A percentile compares a stretch with the other conserved stretches of the same genome.
Evolutionary conservation across 1,284 basidiomycete genomes (phyloP).

Genomic region (Hortiboletus rubellus): DNA sequence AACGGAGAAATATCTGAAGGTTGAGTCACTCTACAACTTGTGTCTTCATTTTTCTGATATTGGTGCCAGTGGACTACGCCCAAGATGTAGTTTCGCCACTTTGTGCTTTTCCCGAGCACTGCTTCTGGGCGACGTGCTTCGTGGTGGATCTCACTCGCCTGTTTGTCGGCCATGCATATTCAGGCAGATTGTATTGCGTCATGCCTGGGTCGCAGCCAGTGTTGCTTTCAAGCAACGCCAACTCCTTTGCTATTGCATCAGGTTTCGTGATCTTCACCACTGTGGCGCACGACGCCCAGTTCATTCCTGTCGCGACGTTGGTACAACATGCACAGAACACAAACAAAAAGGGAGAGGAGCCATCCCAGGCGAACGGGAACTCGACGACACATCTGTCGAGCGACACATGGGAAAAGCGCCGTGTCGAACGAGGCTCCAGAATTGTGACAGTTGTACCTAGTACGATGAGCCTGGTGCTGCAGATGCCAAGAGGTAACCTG

Average conservation of each 20-base stretch:
- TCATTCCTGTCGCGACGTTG: conserved; percentile 54
- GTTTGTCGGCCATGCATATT: conserved; percentile 66
- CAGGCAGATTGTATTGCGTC: conserved; percentile 62
- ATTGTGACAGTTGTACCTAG: conserved; percentile 87
- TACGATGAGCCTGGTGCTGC: conserved; percentile 87
- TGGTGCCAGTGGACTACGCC: conserved; percentile 14
- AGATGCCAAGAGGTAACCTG: conserved; percentile 97
- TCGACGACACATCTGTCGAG: conserved; percentile 34
- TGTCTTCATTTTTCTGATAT: conserved; percentile 15
- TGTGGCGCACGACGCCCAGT: conserved; percentile 79
- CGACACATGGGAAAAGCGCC: conserved; percentile 65
- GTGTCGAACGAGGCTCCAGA: conserved; percentile 83
- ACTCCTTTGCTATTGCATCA: conserved; percentile 80
- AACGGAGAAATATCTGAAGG: conserved; percentile 55
- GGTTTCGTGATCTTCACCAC: conserved; percentile 89
- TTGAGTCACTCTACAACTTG: conserved; percentile 31
- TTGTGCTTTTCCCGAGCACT: conserved; percentile 60
- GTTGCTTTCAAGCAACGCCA: conserved; percentile 61
- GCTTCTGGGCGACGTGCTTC: conserved; percentile 44
- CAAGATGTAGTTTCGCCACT: conserved; percentile 30
- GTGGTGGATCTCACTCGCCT: conserved; percentile 31
- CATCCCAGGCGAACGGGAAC: conserved; percentile 31
- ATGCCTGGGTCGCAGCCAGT: conserved; percentile 21
- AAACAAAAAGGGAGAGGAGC: conserved; percentile 2
- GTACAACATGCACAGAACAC: not conserved